Evolutionary conservation across 352 stramenopile species (phyloP).

Genomic region (Aphanomyces stellatus): DNA sequence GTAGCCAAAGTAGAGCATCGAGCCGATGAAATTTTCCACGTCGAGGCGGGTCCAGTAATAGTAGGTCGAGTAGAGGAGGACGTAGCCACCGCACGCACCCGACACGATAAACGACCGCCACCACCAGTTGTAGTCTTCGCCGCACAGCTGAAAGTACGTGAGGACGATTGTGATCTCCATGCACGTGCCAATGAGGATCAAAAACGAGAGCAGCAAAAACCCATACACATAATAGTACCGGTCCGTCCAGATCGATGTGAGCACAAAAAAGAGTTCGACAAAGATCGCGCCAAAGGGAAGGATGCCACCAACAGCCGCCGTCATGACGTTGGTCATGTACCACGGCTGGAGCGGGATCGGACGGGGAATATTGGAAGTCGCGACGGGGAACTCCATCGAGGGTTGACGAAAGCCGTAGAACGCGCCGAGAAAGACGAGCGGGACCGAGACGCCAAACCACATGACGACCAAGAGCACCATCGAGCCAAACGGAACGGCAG

Average conservation of each 20-base stretch:
- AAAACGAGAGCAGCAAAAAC: constrained; percentile 97
- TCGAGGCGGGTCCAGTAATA: constrained; percentile 97
- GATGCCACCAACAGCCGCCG: constrained; percentile 93
- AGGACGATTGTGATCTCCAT: constrained; percentile 99
- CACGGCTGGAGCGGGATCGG: constrained; percentile 97
- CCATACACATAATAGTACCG: constrained; percentile 99
- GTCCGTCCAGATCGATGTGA: constrained; percentile 97
- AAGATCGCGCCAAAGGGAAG: constrained; percentile 99
- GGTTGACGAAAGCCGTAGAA: constrained; percentile 97
- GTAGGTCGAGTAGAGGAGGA: constrained; percentile 98
- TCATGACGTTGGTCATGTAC: constrained; percentile 95
- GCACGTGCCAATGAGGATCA: constrained; percentile 98
- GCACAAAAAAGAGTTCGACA: constrained; percentile 99
- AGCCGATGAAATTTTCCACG: constrained; percentile 86
- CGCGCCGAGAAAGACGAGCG: constrained; percentile 97
- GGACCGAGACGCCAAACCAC: constrained; percentile 98
- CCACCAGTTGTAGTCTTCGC: constrained; percentile 99
- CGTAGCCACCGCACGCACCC: constrained; percentile 94
- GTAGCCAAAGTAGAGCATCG: constrained; percentile 97
- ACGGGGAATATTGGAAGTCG: constrained; percentile 97
- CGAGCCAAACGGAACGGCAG: constrained; percentile 93
- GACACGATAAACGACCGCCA: constrained; percentile 98
- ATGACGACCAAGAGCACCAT: constrained; percentile 97
- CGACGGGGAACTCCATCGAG: constrained; percentile 93
- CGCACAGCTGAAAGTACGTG: constrained; percentile 99